phyloP scores from a whole-genome alignment of 352 stramenopile genomes.

The Detonula confervacea region DNA sequence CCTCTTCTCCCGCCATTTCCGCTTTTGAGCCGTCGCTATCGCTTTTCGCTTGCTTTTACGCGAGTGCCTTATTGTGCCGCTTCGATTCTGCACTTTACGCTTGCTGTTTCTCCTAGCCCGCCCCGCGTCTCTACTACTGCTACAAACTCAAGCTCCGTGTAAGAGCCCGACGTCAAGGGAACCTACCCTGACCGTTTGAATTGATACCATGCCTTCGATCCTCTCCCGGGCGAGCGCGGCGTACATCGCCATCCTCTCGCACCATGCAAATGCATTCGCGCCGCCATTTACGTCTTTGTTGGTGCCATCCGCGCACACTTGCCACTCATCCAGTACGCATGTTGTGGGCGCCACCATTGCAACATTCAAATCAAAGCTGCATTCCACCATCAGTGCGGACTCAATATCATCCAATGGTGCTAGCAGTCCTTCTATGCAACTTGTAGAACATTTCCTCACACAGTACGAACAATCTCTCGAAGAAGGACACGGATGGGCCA shows the following conservation, averaged over 20 bases:
- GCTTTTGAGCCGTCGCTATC: too few species aligned
- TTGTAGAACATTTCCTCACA: constrained; percentile 38
- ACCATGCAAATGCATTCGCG: constrained; percentile 15
- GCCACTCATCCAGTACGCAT: not conserved
- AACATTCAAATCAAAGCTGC: constrained; percentile 8
- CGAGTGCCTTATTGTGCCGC: too few species aligned
- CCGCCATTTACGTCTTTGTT: constrained; percentile 1
- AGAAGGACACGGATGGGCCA: constrained; percentile 54
- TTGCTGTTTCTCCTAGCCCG: too few species aligned
- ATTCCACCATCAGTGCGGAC: constrained; percentile 16
- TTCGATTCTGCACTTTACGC: too few species aligned
- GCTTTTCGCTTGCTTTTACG: too few species aligned
- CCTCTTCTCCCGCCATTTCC: too few species aligned
- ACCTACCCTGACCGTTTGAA: too few species aligned
- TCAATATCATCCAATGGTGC: constrained; percentile 5
- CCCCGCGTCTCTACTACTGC: too few species aligned
- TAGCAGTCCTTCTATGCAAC: constrained; percentile 18
- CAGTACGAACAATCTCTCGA: constrained; percentile 34
- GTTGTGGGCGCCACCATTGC: not conserved
- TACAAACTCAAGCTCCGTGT: too few species aligned
- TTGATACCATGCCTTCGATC: not conserved
- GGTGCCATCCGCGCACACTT: constrained; percentile 5
- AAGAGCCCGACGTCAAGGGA: too few species aligned
- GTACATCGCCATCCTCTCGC: not conserved
- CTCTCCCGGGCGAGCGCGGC: not conserved